Conservation (phyloP, 371 early-diverging fungal species). For the Mucor irregularis region DNA sequence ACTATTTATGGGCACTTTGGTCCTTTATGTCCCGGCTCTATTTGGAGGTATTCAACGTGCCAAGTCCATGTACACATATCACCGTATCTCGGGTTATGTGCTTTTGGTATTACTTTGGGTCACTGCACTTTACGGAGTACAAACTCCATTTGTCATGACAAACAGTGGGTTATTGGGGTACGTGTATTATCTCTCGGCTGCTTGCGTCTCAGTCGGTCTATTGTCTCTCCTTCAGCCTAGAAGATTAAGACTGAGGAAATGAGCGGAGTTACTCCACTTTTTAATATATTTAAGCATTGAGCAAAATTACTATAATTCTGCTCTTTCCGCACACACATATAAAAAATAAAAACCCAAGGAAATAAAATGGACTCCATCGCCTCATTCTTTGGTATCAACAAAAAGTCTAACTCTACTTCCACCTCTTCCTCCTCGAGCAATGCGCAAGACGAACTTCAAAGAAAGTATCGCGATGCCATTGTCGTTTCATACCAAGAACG, state of each 20-base stretch:
- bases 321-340: not conserved
- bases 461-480: slow-evolving; percentile 3
- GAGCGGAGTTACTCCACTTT: no score
- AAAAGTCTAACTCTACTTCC: not conserved
- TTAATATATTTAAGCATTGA: no score
- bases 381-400: slow-evolving; percentile 15
- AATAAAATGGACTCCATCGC: slow-evolving; percentile 12
- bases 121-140: slow-evolving; percentile 18
- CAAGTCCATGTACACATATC: slow-evolving; percentile 36
- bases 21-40: slow-evolving; percentile 22
- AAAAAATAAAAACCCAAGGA: not conserved
- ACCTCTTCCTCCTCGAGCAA: not conserved
- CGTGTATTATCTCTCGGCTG: no score
- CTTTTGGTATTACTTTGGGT: slow-evolving; percentile 26
- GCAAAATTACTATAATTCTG: no score
- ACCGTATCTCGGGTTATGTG: slow-evolving; percentile 38
- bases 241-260: no score
- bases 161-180: no score
- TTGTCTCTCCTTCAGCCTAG: no score
- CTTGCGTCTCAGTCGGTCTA: no score
- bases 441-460: not conserved
- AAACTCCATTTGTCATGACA: not conserved
- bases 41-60: slow-evolving; percentile 26
- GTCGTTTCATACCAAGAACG: slow-evolving; percentile 10
- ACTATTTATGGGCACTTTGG: slow-evolving; percentile 17